Percentiles rank a stretch among this genome's conserved stretches.
phyloP scores from a whole-genome alignment of 768 basidiomycete species.

The Tylopilus sp. region DNA sequence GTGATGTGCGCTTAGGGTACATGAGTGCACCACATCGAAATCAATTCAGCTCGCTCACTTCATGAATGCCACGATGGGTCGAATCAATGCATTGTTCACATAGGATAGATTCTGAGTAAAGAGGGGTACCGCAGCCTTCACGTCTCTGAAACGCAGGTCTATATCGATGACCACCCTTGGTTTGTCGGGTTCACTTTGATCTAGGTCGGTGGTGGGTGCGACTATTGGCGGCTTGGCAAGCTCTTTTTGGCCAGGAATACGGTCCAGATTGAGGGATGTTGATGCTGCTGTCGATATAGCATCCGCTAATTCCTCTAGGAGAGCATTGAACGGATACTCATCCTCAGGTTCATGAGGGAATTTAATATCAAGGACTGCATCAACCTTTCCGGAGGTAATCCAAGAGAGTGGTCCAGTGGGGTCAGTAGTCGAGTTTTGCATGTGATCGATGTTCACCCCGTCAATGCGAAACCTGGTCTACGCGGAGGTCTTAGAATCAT shows the following conservation, averaged over 20 bases:
- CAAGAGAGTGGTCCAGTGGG: slow-evolving; percentile 88
- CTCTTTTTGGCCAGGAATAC: slow-evolving; percentile 83
- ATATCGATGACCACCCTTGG: slow-evolving; percentile 79
- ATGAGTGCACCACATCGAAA: slow-evolving; percentile 1
- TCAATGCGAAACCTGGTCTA: slow-evolving; percentile 96
- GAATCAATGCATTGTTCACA: slow-evolving; percentile 86
- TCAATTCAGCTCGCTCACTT: slow-evolving; percentile 56
- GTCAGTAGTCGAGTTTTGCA: slow-evolving; percentile 76
- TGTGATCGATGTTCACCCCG: slow-evolving; percentile 93
- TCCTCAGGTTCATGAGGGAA: slow-evolving; percentile 83
- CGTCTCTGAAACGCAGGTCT: slow-evolving; percentile 89
- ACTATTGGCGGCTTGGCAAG: slow-evolving; percentile 83
- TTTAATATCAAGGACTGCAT: slow-evolving; percentile 96
- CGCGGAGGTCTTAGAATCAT: neutral
- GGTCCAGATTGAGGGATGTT: slow-evolving; percentile 44
- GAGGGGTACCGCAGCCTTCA: slow-evolving; percentile 93
- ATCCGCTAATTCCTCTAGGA: slow-evolving; percentile 88
- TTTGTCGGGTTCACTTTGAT: slow-evolving; percentile 28
- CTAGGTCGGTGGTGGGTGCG: slow-evolving; percentile 53
- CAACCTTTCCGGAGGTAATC: slow-evolving; percentile 96
- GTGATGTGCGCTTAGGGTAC: slow-evolving; percentile 68
- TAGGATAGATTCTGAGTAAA: slow-evolving; percentile 88
- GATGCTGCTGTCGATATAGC: slow-evolving; percentile 68
- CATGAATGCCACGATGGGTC: slow-evolving; percentile 98
- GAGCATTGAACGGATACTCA: slow-evolving; percentile 67